Evolutionary conservation across 345 rosid genomes (phyloP), one percentile per base, ranked within the genome.

Genomic region (Excoecaria agallocha): DNA sequence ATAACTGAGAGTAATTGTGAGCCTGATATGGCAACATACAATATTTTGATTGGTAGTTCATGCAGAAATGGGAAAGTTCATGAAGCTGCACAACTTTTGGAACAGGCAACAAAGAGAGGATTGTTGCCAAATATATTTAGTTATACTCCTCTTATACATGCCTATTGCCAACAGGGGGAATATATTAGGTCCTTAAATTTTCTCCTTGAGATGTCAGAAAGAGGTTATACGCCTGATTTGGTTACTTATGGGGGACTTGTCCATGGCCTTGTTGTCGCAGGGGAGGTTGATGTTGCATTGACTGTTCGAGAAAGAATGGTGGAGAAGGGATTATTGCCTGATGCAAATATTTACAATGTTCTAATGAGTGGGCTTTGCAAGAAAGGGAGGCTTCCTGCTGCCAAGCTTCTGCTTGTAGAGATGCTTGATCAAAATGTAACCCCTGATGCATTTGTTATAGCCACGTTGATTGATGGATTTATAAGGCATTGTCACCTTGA

Each of bases 311-410:
- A 73, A 48, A 86, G 85, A 75, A 85, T 94, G 93, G 24, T 80
- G 75, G 88, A 85, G 69, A 88, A 82, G 86, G 91, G 89, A 69
- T 78, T 88, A 49, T 73, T 87, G 66, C 97, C 93, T 46, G 98
- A 94, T 80, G 91, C 91, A 12, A 86, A 83, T 70, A 83, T 91
- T 78, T 94, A 89, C 83, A 94, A 92, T 86, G 84, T 91, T 84
- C 69, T 94, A 84, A 87, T 94, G 78, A 92, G 81, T 84, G 97
- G 93, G 35, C 89, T 93, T 67, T 89, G 90, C 84, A 91, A 88
- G 89, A 86, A 79, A 73, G 86, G 91, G 76, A 86, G 87, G 75
- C 82, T 94, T 73, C 76, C 84, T 67, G 79, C 82, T 60, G 95
- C 93, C 10, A 89, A 88, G 86, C 73, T 78, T 35, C 85, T 94